Evolutionary conservation across 83 land plant species (phyloP).

Genomic region (Picea engelmannii): DNA sequence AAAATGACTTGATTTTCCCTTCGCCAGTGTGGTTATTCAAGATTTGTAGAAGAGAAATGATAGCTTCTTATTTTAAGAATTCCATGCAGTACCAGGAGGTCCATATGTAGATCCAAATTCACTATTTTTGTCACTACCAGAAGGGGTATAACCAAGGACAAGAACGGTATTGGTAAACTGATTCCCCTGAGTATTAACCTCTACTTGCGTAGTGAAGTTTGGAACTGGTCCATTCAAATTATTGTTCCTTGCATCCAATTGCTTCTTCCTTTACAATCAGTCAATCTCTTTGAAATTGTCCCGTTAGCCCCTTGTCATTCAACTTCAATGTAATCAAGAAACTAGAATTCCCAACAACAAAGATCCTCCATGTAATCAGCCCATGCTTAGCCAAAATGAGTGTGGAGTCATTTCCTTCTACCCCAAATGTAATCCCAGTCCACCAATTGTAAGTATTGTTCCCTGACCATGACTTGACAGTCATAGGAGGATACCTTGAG

Average conservation of each 20-base stretch:
- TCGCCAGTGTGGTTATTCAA: too few species aligned
- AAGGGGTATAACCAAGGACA: not conserved
- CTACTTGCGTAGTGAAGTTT: slow-evolving; percentile 20
- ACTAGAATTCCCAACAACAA: slow-evolving; percentile 28
- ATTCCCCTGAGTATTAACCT: slow-evolving; percentile 33
- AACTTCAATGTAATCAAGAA: slow-evolving; percentile 30
- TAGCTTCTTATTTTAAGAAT: not conserved
- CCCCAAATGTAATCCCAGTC: slow-evolving; percentile 43
- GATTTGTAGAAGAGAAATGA: too few species aligned
- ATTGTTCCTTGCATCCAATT: slow-evolving; percentile 48
- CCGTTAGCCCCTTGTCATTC: slow-evolving; percentile 40
- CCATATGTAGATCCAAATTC: slow-evolving; percentile 10
- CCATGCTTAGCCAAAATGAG: slow-evolving; percentile 34
- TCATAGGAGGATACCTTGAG: slow-evolving; percentile 37
- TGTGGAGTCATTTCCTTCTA: slow-evolving; percentile 21
- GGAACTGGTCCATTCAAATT: slow-evolving; percentile 37
- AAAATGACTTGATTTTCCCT: too few species aligned
- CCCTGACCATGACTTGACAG: slow-evolving; percentile 52
- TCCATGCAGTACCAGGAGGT: not conserved
- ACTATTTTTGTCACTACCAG: not conserved
- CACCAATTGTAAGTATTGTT: slow-evolving; percentile 58
- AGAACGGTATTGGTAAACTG: slow-evolving; percentile 17
- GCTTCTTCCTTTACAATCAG: slow-evolving; percentile 23
- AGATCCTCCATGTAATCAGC: slow-evolving; percentile 44
- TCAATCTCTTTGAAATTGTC: slow-evolving; percentile 39